Conservation (phyloP, 805 yeast genomes). For the Nakazawaea sp. region DNA sequence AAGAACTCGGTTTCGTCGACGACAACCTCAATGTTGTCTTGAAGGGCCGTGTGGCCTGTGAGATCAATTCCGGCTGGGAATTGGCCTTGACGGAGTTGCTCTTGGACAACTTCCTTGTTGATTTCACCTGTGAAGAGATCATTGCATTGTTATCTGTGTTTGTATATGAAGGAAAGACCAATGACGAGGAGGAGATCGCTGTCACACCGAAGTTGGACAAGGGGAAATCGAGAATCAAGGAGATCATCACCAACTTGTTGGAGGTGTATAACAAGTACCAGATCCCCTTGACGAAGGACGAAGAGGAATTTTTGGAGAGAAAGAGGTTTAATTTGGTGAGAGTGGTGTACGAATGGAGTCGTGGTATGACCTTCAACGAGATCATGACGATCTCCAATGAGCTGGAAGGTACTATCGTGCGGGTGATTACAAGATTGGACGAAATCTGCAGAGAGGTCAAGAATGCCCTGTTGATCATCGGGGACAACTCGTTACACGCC, state of each 20-base stretch:
- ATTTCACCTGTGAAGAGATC: constrained; percentile 91
- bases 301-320: constrained; percentile 73
- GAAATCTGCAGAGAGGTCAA: constrained; percentile 93
- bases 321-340: constrained; percentile 87
- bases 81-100: constrained; percentile 82
- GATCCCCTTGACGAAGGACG: constrained; percentile 76
- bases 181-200: constrained; percentile 54
- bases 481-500: constrained; percentile 82
- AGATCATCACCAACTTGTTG: constrained; percentile 59
- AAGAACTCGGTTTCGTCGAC: constrained; percentile 78
- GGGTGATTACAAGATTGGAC: constrained; percentile 90
- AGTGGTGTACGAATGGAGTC: constrained; percentile 97
- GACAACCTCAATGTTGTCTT: constrained; percentile 65
- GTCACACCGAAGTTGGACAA: constrained; percentile 74
- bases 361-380: constrained; percentile 86
- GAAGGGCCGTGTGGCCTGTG: constrained; percentile 93
- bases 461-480: constrained; percentile 89
- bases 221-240: constrained; percentile 61
- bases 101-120: constrained; percentile 86
- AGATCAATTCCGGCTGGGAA: constrained; percentile 88
- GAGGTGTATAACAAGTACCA: constrained; percentile 58
- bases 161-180: constrained; percentile 81
- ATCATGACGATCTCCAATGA: constrained; percentile 86
- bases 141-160: constrained; percentile 91
- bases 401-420: constrained; percentile 93